Base-by-base conservation (phyloP, 768 basidiomycete species). In the Rhodotorula graminis region DNA sequence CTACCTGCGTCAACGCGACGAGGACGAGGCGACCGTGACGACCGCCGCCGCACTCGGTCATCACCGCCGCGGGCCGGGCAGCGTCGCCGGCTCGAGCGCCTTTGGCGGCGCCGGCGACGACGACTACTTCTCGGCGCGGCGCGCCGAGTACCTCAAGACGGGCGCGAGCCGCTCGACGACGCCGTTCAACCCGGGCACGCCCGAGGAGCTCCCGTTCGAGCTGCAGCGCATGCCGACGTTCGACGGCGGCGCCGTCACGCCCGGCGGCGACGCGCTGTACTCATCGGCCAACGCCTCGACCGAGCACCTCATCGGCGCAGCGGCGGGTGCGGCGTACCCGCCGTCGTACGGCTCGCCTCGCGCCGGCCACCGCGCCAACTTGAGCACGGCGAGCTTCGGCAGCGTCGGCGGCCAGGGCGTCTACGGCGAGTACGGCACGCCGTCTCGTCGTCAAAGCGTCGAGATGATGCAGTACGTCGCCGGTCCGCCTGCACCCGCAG, bases 21-120 rank as follows among this genome's bases (percentile, higher is more conserved):
- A 76, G n/a, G 74, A 76, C 56, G 74, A 64, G n/a, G 64, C 67
- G 69, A 76, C 74, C 49, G 63, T 70, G 49, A 67, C 74, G n/a
- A 70, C 71, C 2, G 69, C 73, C 59, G 21, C 33, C 52, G 65
- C 27, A 29, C 46, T 59, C 62, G 52, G 40, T 33, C 47, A 19
- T 14, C 29, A 57, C 9, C 47, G 27, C 50, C 47, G 61, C 49
- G 23, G 37, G 14, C 52, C 62, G 25, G 42, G 61, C 37, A 31
- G 66, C 49, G 46, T 61, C 37, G 55, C 50, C 25, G 66, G 58
- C 14, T 42, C 50, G 25, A 25, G 23, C 25, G 50, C 50, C 23
- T 52, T 23, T 11, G 50, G 50, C 11, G 50, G 50, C 50, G 12
- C 23, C 4, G 50, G 6, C 60, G 60, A 47, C n/a, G 68, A 29